Evolutionary conservation across 1,284 basidiomycete genomes (phyloP), one percentile per base, ranked within the genome.

Genomic region (Puccinia triticina): DNA sequence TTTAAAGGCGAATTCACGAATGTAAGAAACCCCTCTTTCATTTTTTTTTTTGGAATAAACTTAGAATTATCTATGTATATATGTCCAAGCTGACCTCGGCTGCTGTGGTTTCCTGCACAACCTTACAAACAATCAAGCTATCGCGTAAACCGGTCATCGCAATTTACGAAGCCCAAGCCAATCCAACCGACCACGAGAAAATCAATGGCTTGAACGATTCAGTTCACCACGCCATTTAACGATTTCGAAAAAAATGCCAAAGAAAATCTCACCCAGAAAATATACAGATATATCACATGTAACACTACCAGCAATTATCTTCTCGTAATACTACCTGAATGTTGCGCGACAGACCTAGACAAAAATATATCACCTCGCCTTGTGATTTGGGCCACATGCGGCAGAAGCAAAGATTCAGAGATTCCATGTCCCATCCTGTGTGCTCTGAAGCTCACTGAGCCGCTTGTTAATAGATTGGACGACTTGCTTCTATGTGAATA

Each of bases 1-100:
- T 92, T 94, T 85, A 87, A 93, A n/a, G 93, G 93, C 2, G 89
- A 90, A 75, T 94, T 92, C 91, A 90, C 90, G 79, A 90, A 93
- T 89, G 93, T 92, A 85, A 50, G 86, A 64, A 26, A 59, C 29
- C n/a, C n/a, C n/a, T n/a, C n/a, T n/a, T n/a, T 43, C 83, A 12
- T 18, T n/a, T 64, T 32, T 64, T 29, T 40, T 66, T 40, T 37
- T 66, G 21, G 2, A 16, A 21, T 21, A 14, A 18, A 50, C 48
- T 50, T 21, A 21, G 8, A 50, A 8, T 14, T 46, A 46, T n/a
- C n/a, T n/a, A n/a, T n/a, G n/a, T n/a, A n/a, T n/a, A n/a, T n/a
- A 46, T 46, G 43, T 7, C 14, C 14, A 46, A 46, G 43, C 43
- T 46, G 43, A 46, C 43, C 43, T 57, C 14, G 29, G 8, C 34